These are phyloP conservation scores for Exophiala bonariae DNA, from an alignment of 2,329 filamentous ascomycete genomes.

Conservation along the genomic window DNA sequence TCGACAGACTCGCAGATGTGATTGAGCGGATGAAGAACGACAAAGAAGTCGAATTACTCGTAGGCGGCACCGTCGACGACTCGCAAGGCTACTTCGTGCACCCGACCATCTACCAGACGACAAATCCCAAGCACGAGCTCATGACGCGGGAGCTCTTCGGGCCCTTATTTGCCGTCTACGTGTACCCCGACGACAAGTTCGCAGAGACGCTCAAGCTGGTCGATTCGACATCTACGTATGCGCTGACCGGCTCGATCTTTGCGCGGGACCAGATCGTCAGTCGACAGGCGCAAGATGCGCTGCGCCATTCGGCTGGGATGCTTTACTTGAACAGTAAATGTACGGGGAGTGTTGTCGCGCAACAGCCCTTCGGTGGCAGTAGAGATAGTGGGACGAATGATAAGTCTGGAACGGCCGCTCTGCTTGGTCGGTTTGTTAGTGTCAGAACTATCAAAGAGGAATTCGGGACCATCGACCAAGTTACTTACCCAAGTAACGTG, in stretches of 20 bases:
- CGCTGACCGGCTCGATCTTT: slow-evolving; percentile 45
- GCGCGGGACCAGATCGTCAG: slow-evolving; percentile 39
- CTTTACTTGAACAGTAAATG: slow-evolving; percentile 49
- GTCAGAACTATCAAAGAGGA: slow-evolving; percentile 73
- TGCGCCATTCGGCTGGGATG: slow-evolving; percentile 41
- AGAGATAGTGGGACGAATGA: slow-evolving; percentile 71
- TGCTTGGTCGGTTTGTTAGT: slow-evolving; percentile 67
- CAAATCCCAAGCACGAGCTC: slow-evolving; percentile 71
- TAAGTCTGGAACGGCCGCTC: slow-evolving; percentile 67
- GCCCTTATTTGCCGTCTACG: slow-evolving; percentile 70
- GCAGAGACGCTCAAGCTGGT: slow-evolving; percentile 53
- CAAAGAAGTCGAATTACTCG: slow-evolving; percentile 68
- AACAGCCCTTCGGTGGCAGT: slow-evolving; percentile 71
- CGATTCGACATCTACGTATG: slow-evolving; percentile 42
- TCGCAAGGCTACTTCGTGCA: slow-evolving; percentile 80
- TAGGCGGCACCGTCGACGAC: slow-evolving; percentile 74
- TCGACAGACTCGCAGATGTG: slow-evolving; percentile 74
- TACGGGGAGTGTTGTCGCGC: slow-evolving; percentile 70
- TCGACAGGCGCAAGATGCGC: slow-evolving; percentile 36
- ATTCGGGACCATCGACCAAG: slow-evolving; percentile 63
- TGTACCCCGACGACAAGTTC: slow-evolving; percentile 69
- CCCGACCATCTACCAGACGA: slow-evolving; percentile 78
- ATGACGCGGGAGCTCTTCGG: slow-evolving; percentile 81
- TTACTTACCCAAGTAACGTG: slow-evolving; percentile 57
- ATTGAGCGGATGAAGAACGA: slow-evolving; percentile 82